Conservation (phyloP, 352 stramenopile species). For the Globisporangium barbulae region DNA sequence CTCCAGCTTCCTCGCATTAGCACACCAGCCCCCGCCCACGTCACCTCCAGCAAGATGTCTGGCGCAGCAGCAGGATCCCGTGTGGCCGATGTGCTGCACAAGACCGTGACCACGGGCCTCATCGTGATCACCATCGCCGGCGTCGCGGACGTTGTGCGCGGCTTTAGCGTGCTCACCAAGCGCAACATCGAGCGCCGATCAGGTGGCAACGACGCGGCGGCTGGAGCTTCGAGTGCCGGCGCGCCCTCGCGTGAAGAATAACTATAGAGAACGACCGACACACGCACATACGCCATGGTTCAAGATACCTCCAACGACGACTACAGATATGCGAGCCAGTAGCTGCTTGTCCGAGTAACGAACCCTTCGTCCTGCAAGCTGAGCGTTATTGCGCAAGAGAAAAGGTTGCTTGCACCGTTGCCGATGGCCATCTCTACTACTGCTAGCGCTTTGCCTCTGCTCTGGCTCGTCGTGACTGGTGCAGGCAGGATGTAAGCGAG, state of each 20-base stretch:
- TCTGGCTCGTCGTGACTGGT: neutral
- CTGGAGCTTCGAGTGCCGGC: neutral
- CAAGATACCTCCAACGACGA: neutral
- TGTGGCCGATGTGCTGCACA: slow-evolving; percentile 75
- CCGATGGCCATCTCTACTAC: neutral
- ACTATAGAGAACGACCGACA: neutral
- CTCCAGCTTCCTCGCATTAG: neutral
- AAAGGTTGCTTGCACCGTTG: neutral
- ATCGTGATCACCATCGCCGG: slow-evolving; percentile 61
- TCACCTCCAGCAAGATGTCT: neutral
- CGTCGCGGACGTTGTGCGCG: slow-evolving; percentile 72
- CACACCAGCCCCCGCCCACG: neutral
- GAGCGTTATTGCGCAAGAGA: neutral
- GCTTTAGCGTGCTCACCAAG: slow-evolving; percentile 77
- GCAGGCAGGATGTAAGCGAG: neutral
- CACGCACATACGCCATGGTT: neutral
- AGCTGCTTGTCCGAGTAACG: neutral
- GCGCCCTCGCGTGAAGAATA: slow-evolving; percentile 29
- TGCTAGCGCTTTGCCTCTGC: neutral
- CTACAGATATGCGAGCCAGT: neutral
- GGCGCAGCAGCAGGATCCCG: slow-evolving; percentile 35
- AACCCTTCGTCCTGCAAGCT: neutral
- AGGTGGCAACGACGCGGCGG: slow-evolving; percentile 16
- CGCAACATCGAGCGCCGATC: slow-evolving; percentile 69
- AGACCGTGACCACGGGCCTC: slow-evolving; percentile 76